Evolutionary conservation across 2,329 filamentous ascomycete species (phyloP).

Genomic region (Phoma sp.): DNA sequence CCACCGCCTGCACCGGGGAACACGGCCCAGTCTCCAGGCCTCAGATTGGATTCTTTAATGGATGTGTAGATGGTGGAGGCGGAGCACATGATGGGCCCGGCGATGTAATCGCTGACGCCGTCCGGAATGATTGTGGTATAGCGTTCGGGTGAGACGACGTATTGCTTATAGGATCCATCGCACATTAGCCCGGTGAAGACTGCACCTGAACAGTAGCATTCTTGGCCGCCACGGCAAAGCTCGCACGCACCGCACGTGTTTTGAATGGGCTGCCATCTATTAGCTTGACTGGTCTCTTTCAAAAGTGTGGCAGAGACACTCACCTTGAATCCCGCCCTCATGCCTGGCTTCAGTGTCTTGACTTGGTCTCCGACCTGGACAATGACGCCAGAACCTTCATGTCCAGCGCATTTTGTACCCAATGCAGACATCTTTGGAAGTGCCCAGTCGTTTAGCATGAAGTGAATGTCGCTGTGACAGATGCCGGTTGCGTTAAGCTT

Average conservation of each 20-base stretch:
- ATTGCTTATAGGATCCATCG: slow-evolving; percentile 65
- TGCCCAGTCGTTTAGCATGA: slow-evolving; percentile 63
- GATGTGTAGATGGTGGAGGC: slow-evolving; percentile 66
- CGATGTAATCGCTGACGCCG: slow-evolving; percentile 62
- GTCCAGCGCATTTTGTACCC: slow-evolving; percentile 58
- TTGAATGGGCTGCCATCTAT: slow-evolving; percentile 30
- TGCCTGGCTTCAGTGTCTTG: slow-evolving; percentile 55
- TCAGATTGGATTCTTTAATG: slow-evolving; percentile 59
- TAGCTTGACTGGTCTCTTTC: background rate
- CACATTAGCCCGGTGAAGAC: slow-evolving; percentile 43
- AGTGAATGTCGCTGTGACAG: slow-evolving; percentile 65
- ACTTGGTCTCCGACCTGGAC: slow-evolving; percentile 64
- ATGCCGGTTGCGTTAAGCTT: slow-evolving; percentile 66
- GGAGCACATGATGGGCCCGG: slow-evolving; percentile 68
- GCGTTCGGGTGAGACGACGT: slow-evolving; percentile 62
- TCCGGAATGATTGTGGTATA: slow-evolving; percentile 65
- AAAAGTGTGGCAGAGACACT: background rate
- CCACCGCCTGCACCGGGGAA: slow-evolving; percentile 64
- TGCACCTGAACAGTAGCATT: slow-evolving; percentile 57
- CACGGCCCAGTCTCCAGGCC: slow-evolving; percentile 62
- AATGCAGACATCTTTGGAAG: slow-evolving; percentile 49
- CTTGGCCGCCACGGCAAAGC: slow-evolving; percentile 60
- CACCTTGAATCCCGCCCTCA: slow-evolving; percentile 49
- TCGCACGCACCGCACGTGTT: slow-evolving; percentile 50
- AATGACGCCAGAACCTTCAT: slow-evolving; percentile 66